Evolutionary conservation across 2,329 filamentous ascomycete genomes (phyloP).

Genomic region (Penicillium sp.): DNA sequence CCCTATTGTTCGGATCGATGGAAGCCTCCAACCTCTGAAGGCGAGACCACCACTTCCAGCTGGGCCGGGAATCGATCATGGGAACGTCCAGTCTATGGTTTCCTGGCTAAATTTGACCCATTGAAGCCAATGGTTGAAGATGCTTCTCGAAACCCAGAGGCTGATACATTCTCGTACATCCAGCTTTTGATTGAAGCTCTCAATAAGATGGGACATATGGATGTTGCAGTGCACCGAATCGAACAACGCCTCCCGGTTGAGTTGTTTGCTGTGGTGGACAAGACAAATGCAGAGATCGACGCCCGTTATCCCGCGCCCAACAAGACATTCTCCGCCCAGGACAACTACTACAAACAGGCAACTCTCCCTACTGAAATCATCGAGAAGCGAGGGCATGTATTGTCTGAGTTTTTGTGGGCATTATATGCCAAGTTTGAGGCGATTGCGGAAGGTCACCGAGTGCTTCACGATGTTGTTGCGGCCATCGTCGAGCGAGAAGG

Average conservation of each 20-base stretch:
- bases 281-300: constrained; percentile 92
- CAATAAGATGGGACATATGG: constrained; percentile 83
- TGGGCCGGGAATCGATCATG: constrained; percentile 43
- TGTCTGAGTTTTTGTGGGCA: constrained; percentile 89
- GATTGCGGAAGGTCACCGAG: constrained; percentile 91
- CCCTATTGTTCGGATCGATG: constrained; percentile 96
- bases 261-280: constrained; percentile 89
- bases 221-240: constrained; percentile 83
- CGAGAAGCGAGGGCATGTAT: constrained; percentile 77
- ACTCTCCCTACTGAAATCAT: constrained; percentile 71
- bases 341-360: constrained; percentile 39
- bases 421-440: constrained; percentile 96
- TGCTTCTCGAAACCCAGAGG: constrained; percentile 87
- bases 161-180: constrained; percentile 93
- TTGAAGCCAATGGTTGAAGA: constrained; percentile 72
- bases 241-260: constrained; percentile 93
- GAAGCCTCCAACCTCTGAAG: constrained; percentile 66
- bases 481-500: constrained; percentile 84
- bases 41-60: constrained; percentile 30
- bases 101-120: constrained; percentile 60
- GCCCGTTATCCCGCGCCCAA: constrained; percentile 86
- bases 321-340: constrained; percentile 49
- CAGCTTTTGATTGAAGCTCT: constrained; percentile 83
- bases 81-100: constrained; percentile 58
- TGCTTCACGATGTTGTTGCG: constrained; percentile 88